Base-by-base conservation (phyloP, 1,139 yeast genomes). In the Candida labiduridarum region DNA sequence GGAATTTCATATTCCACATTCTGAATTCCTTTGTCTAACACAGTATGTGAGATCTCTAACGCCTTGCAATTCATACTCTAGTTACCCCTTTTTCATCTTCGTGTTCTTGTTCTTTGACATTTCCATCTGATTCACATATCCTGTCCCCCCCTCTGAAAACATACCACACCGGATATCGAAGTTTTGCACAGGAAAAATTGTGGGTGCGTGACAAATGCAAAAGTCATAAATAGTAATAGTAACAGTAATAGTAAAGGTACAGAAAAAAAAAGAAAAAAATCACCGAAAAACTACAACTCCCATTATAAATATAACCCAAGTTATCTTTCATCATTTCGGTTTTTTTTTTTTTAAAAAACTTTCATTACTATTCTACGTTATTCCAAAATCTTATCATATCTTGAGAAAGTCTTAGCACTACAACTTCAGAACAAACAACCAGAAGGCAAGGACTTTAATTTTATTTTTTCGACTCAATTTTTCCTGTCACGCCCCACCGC, bases 21-120 rank as follows among this genome's bases (percentile, higher is more conserved):
- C 41, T n/a, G 9, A 41, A 33, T 42, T 42, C 40, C 22, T 22
- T 33, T 33, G 31, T 42, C 15, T 42, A 33, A 42, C 40, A 42
- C 44, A 41, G 11, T 29, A 18, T 12, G 6, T 38, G 12, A 11
- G 30, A 22, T 25, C 41, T 3, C 11, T 38, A 38, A n/a, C 30
- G 41, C 41, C 41, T 22, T 38, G 29, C 12, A 7, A 14, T 6
- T 18, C 22, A 7, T 12, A 12, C 42, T 15, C 3, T 11, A 5
- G 7, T 8, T 15, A 25, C n/a, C 33, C 31, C n/a, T 14, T 22
- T 41, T 35, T 29, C 25, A 1, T 16, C 9, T 25, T 25, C 29
- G 29, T 25, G 29, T 25, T 25, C 29, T 25, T 25, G 29, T 25
- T 25, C 10, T 8, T 25, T 25, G 29, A 2, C 29, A 25, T 25